A percentile compares a stretch with the other conserved stretches of the same genome.
Conservation (phyloP, 2,329 filamentous ascomycete genomes). For the Thermomyces lanuginosus region DNA sequence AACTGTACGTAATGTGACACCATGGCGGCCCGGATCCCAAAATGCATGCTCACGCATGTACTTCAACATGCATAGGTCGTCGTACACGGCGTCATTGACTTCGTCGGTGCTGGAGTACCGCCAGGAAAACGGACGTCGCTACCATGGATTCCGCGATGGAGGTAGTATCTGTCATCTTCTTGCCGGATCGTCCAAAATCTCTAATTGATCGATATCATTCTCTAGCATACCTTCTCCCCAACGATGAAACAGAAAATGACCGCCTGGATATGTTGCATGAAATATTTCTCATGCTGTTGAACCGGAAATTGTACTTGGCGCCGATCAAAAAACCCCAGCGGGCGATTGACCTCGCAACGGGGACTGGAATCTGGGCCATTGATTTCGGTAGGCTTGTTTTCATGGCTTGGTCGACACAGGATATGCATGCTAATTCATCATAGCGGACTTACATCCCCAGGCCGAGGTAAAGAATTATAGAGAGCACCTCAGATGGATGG, state of each 20-base stretch:
- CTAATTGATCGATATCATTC: too few species aligned
- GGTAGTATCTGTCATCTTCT: too few species aligned
- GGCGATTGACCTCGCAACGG: conserved; percentile 25
- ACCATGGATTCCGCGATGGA: conserved; percentile 17
- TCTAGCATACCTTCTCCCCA: conserved; percentile 17
- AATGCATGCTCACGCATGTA: too few species aligned
- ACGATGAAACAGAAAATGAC: conserved; percentile 20
- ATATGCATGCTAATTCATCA: neutral
- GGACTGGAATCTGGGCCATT: conserved; percentile 9
- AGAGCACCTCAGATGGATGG: too few species aligned
- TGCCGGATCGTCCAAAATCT: too few species aligned
- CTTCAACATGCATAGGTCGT: too few species aligned
- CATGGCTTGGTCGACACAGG: too few species aligned
- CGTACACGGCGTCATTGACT: conserved; percentile 10
- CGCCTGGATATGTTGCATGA: conserved; percentile 19
- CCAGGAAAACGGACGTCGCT: conserved; percentile 17
- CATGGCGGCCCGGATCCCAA: too few species aligned
- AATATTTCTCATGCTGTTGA: conserved; percentile 14
- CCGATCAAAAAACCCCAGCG: conserved; percentile 12
- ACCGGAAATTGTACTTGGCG: conserved; percentile 15
- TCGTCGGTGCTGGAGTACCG: conserved; percentile 8
- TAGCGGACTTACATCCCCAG: conserved; percentile 20
- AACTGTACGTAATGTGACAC: too few species aligned
- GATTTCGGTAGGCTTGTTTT: conserved; percentile 19
- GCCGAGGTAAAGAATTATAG: too few species aligned